Base-by-base conservation (phyloP, 345 rosid species). In the Aethionema arabicum region DNA sequence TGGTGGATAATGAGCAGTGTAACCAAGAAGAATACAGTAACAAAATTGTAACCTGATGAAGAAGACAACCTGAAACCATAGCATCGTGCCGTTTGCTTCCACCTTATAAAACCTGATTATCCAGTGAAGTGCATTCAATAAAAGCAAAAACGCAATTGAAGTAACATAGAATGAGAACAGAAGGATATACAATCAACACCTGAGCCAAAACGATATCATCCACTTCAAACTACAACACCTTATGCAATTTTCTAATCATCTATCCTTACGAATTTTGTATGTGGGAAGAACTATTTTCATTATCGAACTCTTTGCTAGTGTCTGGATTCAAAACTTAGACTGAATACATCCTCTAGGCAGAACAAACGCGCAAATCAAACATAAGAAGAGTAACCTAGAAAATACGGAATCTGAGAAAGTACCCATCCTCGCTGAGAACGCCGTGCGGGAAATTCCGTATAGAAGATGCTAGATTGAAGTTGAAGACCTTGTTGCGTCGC, bases 61-160 rank as follows among this genome's bases (percentile, higher is more conserved):
- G 79, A 77, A 79, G 91, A 91, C 90, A 93, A 93, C 99, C 99
- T 93, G 99, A 93, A 90, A 93, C 99, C 99, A 87, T 49, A 93
- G 79, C 76, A 85, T 78, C 29, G 88, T 78, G 64, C 62, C 74
- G 66, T 87, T 82, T 5, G 21, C 80, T n/a, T 75, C 79, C 65
- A 83, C 90, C 73, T 73, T 90, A 76, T 93, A 93, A 75, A 87
- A 93, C 81, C 99, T 90, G 82, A 37, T 37, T 9, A 43, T 29
- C 39, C 59, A 51, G 6, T 29, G 8, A 41, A 39, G 35, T 29
- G 2, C 11, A 16, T 51, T 70, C 5, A 62, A 61, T 43, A 54
- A 5, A 53, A 52, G 13, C 47, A 42, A 5, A 5, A 35, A 43
- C 27, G 63, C 38, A 49, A 46, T 7, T 27, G 48, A 44, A 30